phyloP scores from a whole-genome alignment of 139 green algal genomes.

The Auxenochlorella protothecoides region DNA sequence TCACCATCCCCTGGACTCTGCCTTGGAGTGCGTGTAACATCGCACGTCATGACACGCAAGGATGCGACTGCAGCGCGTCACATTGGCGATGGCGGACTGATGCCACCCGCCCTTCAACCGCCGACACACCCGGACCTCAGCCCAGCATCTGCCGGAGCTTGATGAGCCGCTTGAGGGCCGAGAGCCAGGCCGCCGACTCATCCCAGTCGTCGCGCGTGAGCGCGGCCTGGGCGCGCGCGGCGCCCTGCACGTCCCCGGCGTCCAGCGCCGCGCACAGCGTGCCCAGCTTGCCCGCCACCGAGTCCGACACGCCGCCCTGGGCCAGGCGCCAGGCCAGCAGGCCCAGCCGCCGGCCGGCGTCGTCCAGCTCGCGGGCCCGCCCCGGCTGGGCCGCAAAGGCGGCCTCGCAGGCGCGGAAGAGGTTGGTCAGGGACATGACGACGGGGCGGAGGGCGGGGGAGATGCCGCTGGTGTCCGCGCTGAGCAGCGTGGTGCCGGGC shows the following conservation, averaged over 20 bases:
- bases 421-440: not conserved
- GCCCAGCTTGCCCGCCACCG: slow-evolving; percentile 64
- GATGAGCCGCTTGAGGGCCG: slow-evolving; percentile 87
- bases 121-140: not conserved
- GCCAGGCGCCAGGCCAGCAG: slow-evolving; percentile 86
- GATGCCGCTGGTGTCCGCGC: slow-evolving; percentile 14
- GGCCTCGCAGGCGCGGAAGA: slow-evolving; percentile 5
- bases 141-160: slow-evolving; percentile 47
- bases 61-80: too few relatives aligned
- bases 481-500: too few relatives aligned
- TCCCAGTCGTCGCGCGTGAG: slow-evolving; percentile 93
- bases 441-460: slow-evolving; percentile 42
- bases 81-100: too few relatives aligned
- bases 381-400: slow-evolving; percentile 16
- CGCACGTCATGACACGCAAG: too few relatives aligned
- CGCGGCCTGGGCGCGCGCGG: slow-evolving; percentile 54
- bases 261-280: slow-evolving; percentile 72
- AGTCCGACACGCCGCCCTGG: slow-evolving; percentile 49
- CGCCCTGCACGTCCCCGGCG: slow-evolving; percentile 60
- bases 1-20: too few relatives aligned
- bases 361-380: slow-evolving; percentile 91
- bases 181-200: slow-evolving; percentile 84
- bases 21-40: too few relatives aligned
- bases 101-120: too few relatives aligned
- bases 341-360: slow-evolving; percentile 81